These are phyloP conservation scores for Hemerocallis citrina DNA, from an alignment of 106 monocot species.

Conservation along the genomic window DNA sequence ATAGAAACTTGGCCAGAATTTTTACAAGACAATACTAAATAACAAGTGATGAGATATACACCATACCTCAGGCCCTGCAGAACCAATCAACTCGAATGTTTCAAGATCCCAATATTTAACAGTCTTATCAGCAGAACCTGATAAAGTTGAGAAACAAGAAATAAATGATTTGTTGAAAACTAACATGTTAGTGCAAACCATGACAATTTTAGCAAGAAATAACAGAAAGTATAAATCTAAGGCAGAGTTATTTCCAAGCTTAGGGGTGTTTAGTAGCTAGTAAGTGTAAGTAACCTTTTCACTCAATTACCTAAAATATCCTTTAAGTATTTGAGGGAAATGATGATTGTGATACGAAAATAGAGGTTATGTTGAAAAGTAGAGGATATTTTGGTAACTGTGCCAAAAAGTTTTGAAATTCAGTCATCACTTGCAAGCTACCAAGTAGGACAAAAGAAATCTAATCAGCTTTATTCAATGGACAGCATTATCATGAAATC, in stretches of 20 bases:
- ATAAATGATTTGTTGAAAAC: neutral
- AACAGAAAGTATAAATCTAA: neutral
- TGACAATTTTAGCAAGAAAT: neutral
- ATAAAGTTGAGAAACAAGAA: neutral
- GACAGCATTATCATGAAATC: no score
- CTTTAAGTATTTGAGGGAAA: no score
- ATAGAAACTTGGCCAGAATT: neutral
- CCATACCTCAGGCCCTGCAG: slow-evolving; percentile 96
- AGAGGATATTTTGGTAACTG: no score
- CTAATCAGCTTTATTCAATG: no score
- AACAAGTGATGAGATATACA: slow-evolving; percentile 3
- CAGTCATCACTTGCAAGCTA: no score
- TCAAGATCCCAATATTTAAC: slow-evolving; percentile 99
- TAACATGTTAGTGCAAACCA: neutral
- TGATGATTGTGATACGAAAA: no score
- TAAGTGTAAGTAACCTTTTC: no score
- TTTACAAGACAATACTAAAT: neutral
- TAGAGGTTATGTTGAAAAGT: no score
- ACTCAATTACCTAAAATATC: no score
- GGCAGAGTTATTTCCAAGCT: neutral
- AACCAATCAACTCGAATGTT: slow-evolving; percentile 94
- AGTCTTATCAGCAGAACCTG: slow-evolving; percentile 94
- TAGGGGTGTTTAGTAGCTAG: no score
- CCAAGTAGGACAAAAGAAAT: no score
- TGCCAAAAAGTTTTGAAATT: no score